Base-by-base conservation (phyloP, 768 basidiomycete species). In the Russula earlei region DNA sequence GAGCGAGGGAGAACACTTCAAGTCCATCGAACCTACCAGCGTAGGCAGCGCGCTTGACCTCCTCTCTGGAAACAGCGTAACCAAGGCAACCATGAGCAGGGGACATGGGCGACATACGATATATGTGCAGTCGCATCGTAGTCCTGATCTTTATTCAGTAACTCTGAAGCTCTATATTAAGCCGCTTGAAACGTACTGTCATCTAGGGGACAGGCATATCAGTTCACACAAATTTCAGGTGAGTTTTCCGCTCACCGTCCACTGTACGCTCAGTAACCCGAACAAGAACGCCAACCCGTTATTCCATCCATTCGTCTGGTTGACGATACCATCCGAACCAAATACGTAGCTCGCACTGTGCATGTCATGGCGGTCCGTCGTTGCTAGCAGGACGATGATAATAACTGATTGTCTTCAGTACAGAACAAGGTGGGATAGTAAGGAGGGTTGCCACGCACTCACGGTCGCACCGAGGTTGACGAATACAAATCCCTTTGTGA, bases 51-150 rank as follows among this genome's bases (percentile, higher is more conserved):
- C 87, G 78, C 59, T 77, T 80, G 36, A 91, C 86, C 71, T 91
- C 87, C 66, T 89, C 87, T 4, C 85, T 87, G 61, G 49, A 49
- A 22, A 15, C 1, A 4, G 7, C 1, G 20, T 38, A 42, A 46
- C 19, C 20, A 20, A 44, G 5, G 40, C 10, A 15, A 1, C 17
- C 3, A 31, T 40, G 31, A 19, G 24, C 19, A 27, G 59, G 31
- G 57, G 49, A 12, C 5, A 8, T 20, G 29, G 20, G n/a, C 17
- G 5, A 72, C 84, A 61, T 71, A 87, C 84, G 84, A 86, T 36
- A 89, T 87, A 67, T 89, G 86, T 14, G 86, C 85, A 5, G 85
- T 87, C 1, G 85, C 85, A 64, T 87, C 86, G 60, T 88, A 88
- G 66, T 87, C 85, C 82, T 84, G 60, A 40, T 17, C 22, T 33